Evolutionary conservation across 495 filamentous ascomycete species (phyloP), one percentile per base, ranked within the genome.

Genomic region (Sordaria brevicollis): DNA sequence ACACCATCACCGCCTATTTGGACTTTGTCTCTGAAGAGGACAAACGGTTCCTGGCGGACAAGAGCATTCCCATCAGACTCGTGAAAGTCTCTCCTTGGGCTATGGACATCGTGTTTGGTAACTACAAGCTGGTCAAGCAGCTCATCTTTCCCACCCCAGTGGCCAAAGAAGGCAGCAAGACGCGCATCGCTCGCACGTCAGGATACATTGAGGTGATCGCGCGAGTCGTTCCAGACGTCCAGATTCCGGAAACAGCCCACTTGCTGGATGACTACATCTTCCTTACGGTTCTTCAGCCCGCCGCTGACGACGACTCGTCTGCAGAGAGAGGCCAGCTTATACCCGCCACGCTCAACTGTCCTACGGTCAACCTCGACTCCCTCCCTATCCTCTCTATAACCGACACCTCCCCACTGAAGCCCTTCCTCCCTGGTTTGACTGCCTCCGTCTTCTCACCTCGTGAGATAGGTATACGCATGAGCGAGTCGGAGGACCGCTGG

Each of bases 181-280:
- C 77, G 3, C 77, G 79, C 54, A 79, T 85, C 68, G 83, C 82
- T n/a, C 81, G 83, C 66, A 84, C 71, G 29, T 83, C 81, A 0
- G 72, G 71, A n/a, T 85, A 81, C 70, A 71, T 85, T 39, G 84
- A 86, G 68, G 70, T 86, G 38, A 73, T 78, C 35, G 82, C 78
- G 15, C 75, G 25, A 13, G 49, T 13, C 2, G 33, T 62, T 1
- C 49, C 33, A 10, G 33, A 31, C 13, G 25, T 25, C 17, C 25
- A 5, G 1, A 0, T 6, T 62, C 5, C 13, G 35, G 21, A 21
- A 68, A 1, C 25, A 31, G 3, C 67, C 73, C 17, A 33, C 29
- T 21, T 70, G 25, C 72, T 79, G 13, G 73, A 77, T n/a, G 68
- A 73, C 38, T 79, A 74, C 37, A 71, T 81, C 15, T 79, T 79